These are phyloP conservation scores for Cytospora chrysosperma DNA, from an alignment of 2,329 filamentous ascomycete genomes.

Conservation along the genomic window DNA sequence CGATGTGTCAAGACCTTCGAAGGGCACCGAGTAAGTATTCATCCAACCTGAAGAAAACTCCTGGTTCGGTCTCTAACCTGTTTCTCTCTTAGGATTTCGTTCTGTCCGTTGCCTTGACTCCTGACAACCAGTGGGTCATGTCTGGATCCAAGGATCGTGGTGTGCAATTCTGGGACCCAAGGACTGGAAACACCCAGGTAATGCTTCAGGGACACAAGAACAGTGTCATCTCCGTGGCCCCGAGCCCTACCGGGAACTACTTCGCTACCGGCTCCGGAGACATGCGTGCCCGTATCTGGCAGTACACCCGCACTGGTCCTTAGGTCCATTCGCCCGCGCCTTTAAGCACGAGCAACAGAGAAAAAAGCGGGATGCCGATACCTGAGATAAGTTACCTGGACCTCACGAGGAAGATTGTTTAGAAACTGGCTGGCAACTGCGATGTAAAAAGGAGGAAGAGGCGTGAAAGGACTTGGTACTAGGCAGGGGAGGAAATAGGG, in stretches of 20 bases:
- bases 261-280: slow-evolving; percentile 98
- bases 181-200: slow-evolving; percentile 88
- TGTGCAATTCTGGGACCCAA: slow-evolving; percentile 98
- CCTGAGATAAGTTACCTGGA: not conserved
- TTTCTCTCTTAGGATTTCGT: slow-evolving; percentile 75
- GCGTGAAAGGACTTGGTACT: not conserved
- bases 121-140: slow-evolving; percentile 92
- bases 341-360: not conserved
- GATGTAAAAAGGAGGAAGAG: slow-evolving; percentile 7
- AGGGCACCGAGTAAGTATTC: slow-evolving; percentile 74
- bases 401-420: not conserved
- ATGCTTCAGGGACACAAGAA: slow-evolving; percentile 99
- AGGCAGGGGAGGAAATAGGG: slow-evolving; percentile 2
- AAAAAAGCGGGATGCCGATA: not conserved
- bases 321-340: not conserved
- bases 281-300: slow-evolving; percentile 97
- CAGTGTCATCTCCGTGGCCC: slow-evolving; percentile 95
- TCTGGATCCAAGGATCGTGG: slow-evolving; percentile 96
- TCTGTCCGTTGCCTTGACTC: slow-evolving; percentile 89
- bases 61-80: slow-evolving; percentile 27
- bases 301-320: slow-evolving; percentile 56
- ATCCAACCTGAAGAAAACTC: not conserved
- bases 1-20: slow-evolving; percentile 97
- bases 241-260: slow-evolving; percentile 80
- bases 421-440: slow-evolving; percentile 8